Evolutionary conservation across 129 eudicot species (phyloP), one percentile per base, ranked within the genome.

Genomic region (Chrysanthemum makinoi): DNA sequence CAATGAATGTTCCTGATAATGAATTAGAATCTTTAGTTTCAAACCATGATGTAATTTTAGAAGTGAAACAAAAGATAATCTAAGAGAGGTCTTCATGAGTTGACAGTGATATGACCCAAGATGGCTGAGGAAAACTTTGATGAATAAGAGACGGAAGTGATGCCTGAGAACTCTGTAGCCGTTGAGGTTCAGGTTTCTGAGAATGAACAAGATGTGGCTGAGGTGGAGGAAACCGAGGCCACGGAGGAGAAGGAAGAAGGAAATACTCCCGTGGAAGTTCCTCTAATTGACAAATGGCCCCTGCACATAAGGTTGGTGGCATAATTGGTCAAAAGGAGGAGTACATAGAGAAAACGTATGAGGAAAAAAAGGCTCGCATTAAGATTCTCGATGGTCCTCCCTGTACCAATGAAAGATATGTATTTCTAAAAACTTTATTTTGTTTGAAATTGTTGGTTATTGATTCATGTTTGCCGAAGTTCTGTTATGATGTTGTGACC

Each of bases 271-370:
- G 73, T 56, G 35, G 72, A 43, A 47, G 61, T 16, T 1, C 68
- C 52, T 52, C 77, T 66, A 46, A 94, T 82, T 43, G 83, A 88
- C 72, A 92, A 81, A 74, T 92, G 98, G 98, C 98, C 98, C 54
- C 96, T 77, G 95, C 54, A 33, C 98, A 89, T 56, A 89, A 79
- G 69, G 98, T 92, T 81, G 98, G 98, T 60, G 79, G 93, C 78
- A 86, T 92, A 68, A 92, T 92, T 53, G 98, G 98, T 28, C 98
- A 95, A 26, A 92, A 92, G 80, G 98, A 96, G 50, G 98, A 92
- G 87, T 84, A 79, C 80, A 92, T 92, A n/a, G 89, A 89, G 82
- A 92, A 89, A 83, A 84, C 83, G 18, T 87, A 88, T 46, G 96
- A 89, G 80, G 98, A 92, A 75, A 89, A 96, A 19, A 92, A 80